These are phyloP conservation scores for Lasiosphaeris hirsuta DNA, from an alignment of 495 filamentous ascomycete genomes.

Conservation along the genomic window DNA sequence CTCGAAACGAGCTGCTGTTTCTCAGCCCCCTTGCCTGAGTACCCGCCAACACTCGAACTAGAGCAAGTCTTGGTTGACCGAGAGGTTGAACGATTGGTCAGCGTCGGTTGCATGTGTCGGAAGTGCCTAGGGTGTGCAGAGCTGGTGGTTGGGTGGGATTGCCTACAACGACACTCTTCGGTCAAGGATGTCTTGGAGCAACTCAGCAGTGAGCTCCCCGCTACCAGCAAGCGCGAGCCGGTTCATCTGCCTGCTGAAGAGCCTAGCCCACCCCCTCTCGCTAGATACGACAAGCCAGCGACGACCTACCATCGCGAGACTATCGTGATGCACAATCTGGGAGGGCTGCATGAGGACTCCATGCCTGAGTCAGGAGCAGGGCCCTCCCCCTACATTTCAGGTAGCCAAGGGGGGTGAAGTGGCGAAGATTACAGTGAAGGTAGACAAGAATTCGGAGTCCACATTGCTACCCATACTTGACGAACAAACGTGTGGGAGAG, in stretches of 20 bases:
- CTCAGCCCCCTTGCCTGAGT: too few relatives aligned
- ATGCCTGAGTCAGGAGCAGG: constrained; percentile 4
- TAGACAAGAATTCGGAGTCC: too few relatives aligned
- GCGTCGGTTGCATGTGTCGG: too few relatives aligned
- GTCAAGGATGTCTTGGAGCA: not conserved
- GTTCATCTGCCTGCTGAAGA: constrained; percentile 1
- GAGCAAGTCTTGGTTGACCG: too few relatives aligned
- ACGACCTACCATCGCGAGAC: constrained; percentile 6
- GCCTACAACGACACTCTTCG: too few relatives aligned
- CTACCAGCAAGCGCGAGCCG: not conserved
- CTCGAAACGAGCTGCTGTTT: too few relatives aligned
- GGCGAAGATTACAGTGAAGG: constrained; percentile 5
- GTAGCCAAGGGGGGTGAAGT: not conserved
- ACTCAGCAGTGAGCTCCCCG: not conserved
- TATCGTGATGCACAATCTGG: constrained; percentile 4
- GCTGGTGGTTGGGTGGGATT: too few relatives aligned
- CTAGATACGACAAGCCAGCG: not conserved
- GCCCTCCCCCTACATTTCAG: constrained; percentile 7
- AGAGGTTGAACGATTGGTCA: too few relatives aligned
- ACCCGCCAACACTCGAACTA: too few relatives aligned
- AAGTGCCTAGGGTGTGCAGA: too few relatives aligned
- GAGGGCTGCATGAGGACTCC: not conserved
- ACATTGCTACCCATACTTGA: too few relatives aligned
- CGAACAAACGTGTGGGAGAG: too few relatives aligned
- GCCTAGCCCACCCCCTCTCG: constrained; percentile 1